Evolutionary conservation across 192 early-diverging fungal species (phyloP).

Genomic region (Paraglomus occultum): DNA sequence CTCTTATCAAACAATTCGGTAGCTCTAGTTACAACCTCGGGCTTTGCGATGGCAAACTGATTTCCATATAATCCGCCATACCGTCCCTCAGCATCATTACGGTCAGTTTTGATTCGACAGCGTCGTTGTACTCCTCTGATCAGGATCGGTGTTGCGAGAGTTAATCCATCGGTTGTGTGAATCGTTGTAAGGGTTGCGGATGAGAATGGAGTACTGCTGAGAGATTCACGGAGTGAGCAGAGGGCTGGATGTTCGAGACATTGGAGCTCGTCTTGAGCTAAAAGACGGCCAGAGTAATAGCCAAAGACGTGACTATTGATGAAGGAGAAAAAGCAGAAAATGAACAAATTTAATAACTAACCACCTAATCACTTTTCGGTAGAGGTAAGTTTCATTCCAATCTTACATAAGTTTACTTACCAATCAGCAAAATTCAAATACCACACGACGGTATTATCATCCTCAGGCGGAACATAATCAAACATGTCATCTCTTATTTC

Average conservation of each 20-base stretch:
- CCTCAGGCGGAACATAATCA: slow-evolving; percentile 18
- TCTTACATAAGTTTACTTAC: not conserved
- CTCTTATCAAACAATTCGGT: slow-evolving; percentile 22
- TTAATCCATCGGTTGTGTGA: not conserved
- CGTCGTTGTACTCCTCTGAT: slow-evolving; percentile 25
- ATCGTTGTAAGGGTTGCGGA: not conserved
- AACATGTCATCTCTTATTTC: slow-evolving; percentile 9
- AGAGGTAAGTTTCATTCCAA: too few species aligned
- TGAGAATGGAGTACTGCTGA: not conserved
- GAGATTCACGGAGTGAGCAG: slow-evolving; percentile 14
- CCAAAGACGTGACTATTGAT: slow-evolving; percentile 13
- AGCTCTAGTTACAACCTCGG: slow-evolving; percentile 1
- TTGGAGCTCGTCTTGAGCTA: slow-evolving; percentile 26
- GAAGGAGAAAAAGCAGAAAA: not conserved
- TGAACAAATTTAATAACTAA: too few species aligned
- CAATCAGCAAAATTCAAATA: slow-evolving; percentile 26
- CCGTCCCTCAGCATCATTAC: slow-evolving; percentile 3
- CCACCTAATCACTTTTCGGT: too few species aligned
- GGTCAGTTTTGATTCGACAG: slow-evolving; percentile 1
- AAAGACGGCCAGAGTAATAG: slow-evolving; percentile 23
- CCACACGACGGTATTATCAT: slow-evolving; percentile 16
- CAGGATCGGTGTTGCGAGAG: slow-evolving; percentile 20
- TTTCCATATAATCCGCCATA: slow-evolving; percentile 22
- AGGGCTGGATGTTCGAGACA: slow-evolving; percentile 24
- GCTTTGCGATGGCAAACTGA: slow-evolving; percentile 1